Base-by-base conservation (phyloP, 169 alveolate genomes). In the Blepharisma undulans region DNA sequence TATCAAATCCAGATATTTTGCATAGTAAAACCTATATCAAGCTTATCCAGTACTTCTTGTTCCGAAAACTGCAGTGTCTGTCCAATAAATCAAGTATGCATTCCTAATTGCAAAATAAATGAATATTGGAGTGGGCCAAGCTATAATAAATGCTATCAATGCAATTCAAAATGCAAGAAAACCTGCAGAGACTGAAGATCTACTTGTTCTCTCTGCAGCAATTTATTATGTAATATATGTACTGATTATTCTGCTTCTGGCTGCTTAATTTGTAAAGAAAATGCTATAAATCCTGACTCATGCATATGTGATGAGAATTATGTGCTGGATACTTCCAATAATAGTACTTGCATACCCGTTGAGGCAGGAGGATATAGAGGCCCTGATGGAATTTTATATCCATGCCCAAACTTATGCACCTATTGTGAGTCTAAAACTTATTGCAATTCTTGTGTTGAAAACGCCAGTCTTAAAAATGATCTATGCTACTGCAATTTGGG, bases 91-190 rank as follows among this genome's bases (percentile, higher is more conserved):
- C 4, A 33, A 25, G 7, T 0, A 21, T 82, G 89, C 89, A 82
- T 82, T 1, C 89, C 89, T 12, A 33, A 48, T 19, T 82, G 89
- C 36, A 22, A 22, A 30, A 32, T 82, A 36, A 59, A 82, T 59
- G 78, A 82, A 30, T 82, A 36, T 30, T 82, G 89, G 78, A 33
- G 7, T 25, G 89, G 89, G 0, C 74, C 89, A 22, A n/a, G 19
- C 27, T 34, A 22, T 59, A 72, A 82, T 30, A 22, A 34, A 32
- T 82, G 89, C 32, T 25, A 82, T 32, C 34, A 21, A 10, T 82
- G 89, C 33, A 21, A 32, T 4, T 77, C 7, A 22, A 22, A 22
- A 34, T 82, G 89, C 76, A 21, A 22, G 21, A 8, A 30, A 34
- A 36, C 74, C 33, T 21, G 89, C 10, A 1, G 89, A 21, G 89